These are phyloP conservation scores for Trichothecium roseum DNA, from an alignment of 2,329 filamentous ascomycete genomes.

Conservation along the genomic window DNA sequence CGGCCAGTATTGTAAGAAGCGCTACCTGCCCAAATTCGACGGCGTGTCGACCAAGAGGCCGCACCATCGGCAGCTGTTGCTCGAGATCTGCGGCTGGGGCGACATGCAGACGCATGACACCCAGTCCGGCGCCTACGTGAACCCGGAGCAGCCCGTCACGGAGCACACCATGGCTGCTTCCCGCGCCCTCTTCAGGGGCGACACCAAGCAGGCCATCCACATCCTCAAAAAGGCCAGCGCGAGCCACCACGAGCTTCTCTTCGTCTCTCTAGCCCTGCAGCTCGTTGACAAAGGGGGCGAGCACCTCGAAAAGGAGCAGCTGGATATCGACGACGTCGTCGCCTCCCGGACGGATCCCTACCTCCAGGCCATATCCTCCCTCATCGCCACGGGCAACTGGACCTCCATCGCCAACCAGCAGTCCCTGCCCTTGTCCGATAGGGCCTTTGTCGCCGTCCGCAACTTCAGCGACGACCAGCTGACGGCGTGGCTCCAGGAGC, in stretches of 20 bases:
- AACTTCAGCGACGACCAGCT: conserved; percentile 53
- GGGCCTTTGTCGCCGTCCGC: conserved; percentile 61
- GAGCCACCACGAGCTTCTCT: conserved; percentile 52
- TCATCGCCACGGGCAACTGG: conserved; percentile 72
- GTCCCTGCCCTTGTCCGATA: conserved; percentile 64
- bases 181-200: conserved; percentile 63
- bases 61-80: conserved; percentile 62
- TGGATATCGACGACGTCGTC: conserved; percentile 48
- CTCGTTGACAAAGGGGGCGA: conserved; percentile 43
- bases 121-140: conserved; percentile 28
- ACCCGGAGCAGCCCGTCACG: conserved; percentile 38
- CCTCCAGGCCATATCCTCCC: conserved; percentile 66
- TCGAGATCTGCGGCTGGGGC: conserved; percentile 68
- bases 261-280: conserved; percentile 58
- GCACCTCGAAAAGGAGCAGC: conserved; percentile 32
- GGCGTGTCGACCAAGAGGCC: conserved; percentile 54
- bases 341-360: conserved; percentile 65
- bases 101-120: conserved; percentile 37
- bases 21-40: conserved; percentile 51
- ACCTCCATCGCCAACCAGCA: conserved; percentile 60
- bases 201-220: conserved; percentile 57
- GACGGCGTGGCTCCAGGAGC: conserved; percentile 56
- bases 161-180: conserved; percentile 66
- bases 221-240: conserved; percentile 59
- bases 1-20: conserved; percentile 51